These are phyloP conservation scores for Arthromyces matolae DNA, from an alignment of 768 basidiomycete species.

Conservation along the genomic window DNA sequence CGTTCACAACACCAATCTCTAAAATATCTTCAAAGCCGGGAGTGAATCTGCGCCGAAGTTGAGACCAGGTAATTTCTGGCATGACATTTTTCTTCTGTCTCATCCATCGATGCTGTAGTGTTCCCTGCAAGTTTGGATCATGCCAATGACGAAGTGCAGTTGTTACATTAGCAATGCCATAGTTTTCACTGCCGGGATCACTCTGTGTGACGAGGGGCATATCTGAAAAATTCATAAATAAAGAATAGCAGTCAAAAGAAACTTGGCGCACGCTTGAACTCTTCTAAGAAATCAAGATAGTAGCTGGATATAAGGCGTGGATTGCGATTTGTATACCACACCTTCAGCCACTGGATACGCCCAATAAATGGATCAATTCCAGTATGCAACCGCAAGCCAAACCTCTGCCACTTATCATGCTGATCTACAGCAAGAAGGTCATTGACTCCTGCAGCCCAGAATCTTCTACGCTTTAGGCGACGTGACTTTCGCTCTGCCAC, in stretches of 20 bases:
- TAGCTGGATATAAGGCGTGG: conserved; percentile 30
- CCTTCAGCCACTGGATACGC: conserved; percentile 29
- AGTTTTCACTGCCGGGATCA: conserved; percentile 44
- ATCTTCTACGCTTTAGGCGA: conserved; percentile 25
- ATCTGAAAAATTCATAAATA: conserved; percentile 15
- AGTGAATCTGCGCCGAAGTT: conserved; percentile 22
- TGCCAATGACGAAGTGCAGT: conserved; percentile 34
- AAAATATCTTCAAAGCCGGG: conserved; percentile 32
- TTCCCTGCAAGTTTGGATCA: conserved; percentile 34
- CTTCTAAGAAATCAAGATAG: conserved; percentile 27
- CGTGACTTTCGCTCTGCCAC: conserved; percentile 15
- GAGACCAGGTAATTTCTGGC: conserved; percentile 40
- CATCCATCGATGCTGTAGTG: conserved; percentile 39
- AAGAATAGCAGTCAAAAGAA: conserved; percentile 1
- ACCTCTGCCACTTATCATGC: conserved; percentile 21
- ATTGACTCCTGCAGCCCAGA: conserved; percentile 36
- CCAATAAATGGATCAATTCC: conserved; percentile 35
- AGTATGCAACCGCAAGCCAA: conserved; percentile 21
- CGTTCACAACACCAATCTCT: conserved; percentile 23
- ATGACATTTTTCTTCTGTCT: conserved; percentile 35
- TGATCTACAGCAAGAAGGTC: conserved; percentile 29
- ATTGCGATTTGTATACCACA: conserved; percentile 43
- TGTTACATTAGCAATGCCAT: conserved; percentile 41
- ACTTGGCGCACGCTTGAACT: conserved; percentile 13
- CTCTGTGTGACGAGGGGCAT: conserved; percentile 36